Evolutionary conservation across 345 rosid species (phyloP).

Genomic region (Populus pruinosa): DNA sequence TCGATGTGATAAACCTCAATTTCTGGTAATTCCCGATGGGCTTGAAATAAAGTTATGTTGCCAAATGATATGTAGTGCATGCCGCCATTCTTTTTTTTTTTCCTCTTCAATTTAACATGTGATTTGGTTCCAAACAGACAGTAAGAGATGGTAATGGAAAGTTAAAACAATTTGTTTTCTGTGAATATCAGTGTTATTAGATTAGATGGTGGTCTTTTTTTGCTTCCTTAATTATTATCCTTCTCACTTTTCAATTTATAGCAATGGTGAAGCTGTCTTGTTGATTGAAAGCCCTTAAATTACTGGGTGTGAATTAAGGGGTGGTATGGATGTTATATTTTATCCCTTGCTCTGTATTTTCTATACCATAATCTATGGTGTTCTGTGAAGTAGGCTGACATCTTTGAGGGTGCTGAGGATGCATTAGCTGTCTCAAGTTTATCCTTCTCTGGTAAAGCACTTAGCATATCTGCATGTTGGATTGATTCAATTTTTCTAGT

Average conservation of each 20-base stretch:
- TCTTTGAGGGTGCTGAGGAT: conserved; percentile 25
- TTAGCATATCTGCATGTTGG: conserved; percentile 36
- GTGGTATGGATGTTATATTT: not conserved
- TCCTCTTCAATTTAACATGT: not conserved
- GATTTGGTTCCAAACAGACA: too few relatives aligned
- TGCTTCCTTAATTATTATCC: not conserved
- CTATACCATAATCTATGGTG: conserved; percentile 9
- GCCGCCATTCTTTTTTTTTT: not conserved
- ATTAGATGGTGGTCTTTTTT: not conserved
- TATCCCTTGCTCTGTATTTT: not conserved
- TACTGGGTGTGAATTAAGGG: not conserved
- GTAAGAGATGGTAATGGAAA: not conserved
- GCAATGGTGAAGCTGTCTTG: not conserved
- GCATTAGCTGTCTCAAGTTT: conserved; percentile 27
- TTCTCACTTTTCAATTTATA: not conserved
- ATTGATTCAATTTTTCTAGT: conserved; percentile 6
- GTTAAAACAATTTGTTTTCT: not conserved
- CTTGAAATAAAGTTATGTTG: not conserved
- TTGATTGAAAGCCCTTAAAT: not conserved
- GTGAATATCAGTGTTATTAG: not conserved
- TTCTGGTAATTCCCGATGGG: not conserved
- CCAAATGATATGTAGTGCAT: not conserved
- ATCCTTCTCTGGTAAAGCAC: conserved; percentile 29
- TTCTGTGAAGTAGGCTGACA: conserved; percentile 43
- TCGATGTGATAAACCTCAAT: not conserved